These are phyloP conservation scores for Whalleya microplaca DNA, from an alignment of 2,329 filamentous ascomycete species.

Conservation along the genomic window DNA sequence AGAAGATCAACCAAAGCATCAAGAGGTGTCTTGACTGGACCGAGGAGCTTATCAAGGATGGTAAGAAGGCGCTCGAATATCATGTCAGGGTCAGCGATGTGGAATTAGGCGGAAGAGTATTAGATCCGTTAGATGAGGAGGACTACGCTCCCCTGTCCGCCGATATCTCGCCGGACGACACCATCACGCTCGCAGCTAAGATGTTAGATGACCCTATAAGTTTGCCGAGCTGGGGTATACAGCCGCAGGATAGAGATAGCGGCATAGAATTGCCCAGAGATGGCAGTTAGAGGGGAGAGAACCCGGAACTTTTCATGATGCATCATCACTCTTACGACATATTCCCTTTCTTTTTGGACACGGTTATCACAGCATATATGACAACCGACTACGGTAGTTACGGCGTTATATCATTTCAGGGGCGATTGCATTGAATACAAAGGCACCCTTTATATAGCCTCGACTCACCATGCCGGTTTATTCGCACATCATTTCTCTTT, in stretches of 20 bases:
- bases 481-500: slow-evolving; percentile 7
- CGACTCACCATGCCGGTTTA: slow-evolving; percentile 3
- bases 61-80: slow-evolving; percentile 84
- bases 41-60: slow-evolving; percentile 87
- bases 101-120: slow-evolving; percentile 77
- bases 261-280: slow-evolving; percentile 54
- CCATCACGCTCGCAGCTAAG: slow-evolving; percentile 23
- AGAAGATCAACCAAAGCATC: slow-evolving; percentile 94
- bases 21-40: slow-evolving; percentile 89
- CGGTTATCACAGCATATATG: slow-evolving; percentile 19
- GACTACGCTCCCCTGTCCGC: slow-evolving; percentile 36
- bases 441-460: background rate
- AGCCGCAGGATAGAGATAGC: slow-evolving; percentile 54
- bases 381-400: slow-evolving; percentile 12
- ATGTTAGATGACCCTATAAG: slow-evolving; percentile 17
- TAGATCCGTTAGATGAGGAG: slow-evolving; percentile 64
- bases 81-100: slow-evolving; percentile 78
- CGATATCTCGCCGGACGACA: slow-evolving; percentile 30
- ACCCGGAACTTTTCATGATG: background rate
- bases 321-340: slow-evolving; percentile 10
- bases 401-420: slow-evolving; percentile 5
- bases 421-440: slow-evolving; percentile 5
- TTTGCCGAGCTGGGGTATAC: slow-evolving; percentile 32
- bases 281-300: slow-evolving; percentile 33
- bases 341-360: slow-evolving; percentile 20